Percentiles rank a stretch among this genome's conserved stretches.
These are phyloP conservation scores for Durotheca rogersii DNA, from an alignment of 495 filamentous ascomycete species.

Conservation along the genomic window DNA sequence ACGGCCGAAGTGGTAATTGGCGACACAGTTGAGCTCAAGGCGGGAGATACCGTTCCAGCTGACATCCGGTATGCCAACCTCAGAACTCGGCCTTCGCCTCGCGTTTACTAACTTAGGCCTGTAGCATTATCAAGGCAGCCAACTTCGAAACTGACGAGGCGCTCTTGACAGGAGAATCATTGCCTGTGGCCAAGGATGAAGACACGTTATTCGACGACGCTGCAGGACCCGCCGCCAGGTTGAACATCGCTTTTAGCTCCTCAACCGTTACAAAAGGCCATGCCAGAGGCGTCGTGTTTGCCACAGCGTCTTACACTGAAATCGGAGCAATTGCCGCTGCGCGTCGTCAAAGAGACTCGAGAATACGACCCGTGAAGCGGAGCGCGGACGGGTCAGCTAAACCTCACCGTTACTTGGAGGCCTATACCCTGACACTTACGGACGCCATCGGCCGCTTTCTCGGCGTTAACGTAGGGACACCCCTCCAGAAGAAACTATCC, in stretches of 20 bases:
- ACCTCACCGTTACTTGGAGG: conserved; percentile 67
- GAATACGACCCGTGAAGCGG: conserved; percentile 57
- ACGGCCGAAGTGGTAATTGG: conserved; percentile 58
- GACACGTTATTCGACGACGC: conserved; percentile 39
- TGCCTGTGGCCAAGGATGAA: conserved; percentile 46
- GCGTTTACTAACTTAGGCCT: neutral
- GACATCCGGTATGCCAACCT: conserved; percentile 47
- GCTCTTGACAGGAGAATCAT: conserved; percentile 50
- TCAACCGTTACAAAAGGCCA: conserved; percentile 53
- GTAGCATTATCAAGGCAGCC: conserved; percentile 39
- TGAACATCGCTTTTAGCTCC: conserved; percentile 52
- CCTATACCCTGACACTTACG: conserved; percentile 63
- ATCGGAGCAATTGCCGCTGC: conserved; percentile 50
- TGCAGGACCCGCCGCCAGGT: conserved; percentile 44
- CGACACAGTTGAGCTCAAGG: conserved; percentile 67
- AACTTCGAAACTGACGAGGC: conserved; percentile 54
- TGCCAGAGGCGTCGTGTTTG: conserved; percentile 46
- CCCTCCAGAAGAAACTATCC: conserved; percentile 53
- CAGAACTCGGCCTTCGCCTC: neutral
- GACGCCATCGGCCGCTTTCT: conserved; percentile 70
- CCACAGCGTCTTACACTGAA: conserved; percentile 49
- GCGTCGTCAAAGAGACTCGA: conserved; percentile 44
- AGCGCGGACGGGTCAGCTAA: conserved; percentile 56
- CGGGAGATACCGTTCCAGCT: conserved; percentile 76
- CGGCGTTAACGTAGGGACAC: conserved; percentile 63